Evolutionary conservation across 140 eudicot species (phyloP).

Genomic region (Ambrosia hybrid): DNA sequence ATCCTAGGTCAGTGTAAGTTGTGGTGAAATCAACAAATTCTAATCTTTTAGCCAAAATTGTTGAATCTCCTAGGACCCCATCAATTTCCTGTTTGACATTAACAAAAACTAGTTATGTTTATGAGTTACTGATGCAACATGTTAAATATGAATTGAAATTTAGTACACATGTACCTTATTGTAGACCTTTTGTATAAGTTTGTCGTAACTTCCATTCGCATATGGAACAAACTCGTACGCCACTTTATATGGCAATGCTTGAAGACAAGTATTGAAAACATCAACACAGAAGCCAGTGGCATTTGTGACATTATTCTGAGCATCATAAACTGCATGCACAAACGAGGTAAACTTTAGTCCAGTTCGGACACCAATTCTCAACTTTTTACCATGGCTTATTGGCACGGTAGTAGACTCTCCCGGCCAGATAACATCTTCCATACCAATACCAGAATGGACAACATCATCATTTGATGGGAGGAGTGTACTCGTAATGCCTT

Average conservation of each 20-base stretch:
- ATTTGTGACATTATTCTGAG: slow-evolving; percentile 9
- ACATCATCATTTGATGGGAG: not conserved
- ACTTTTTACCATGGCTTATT: slow-evolving; percentile 7
- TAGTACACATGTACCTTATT: not conserved
- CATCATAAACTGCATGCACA: slow-evolving; percentile 13
- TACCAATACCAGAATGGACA: not conserved
- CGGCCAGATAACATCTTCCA: slow-evolving; percentile 24
- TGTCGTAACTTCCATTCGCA: slow-evolving; percentile 21
- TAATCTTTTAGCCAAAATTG: slow-evolving; percentile 46
- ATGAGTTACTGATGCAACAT: not conserved
- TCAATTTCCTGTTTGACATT: slow-evolving; percentile 37
- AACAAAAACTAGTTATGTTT: slow-evolving; percentile 13
- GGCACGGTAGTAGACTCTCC: slow-evolving; percentile 8
- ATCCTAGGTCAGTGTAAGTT: slow-evolving; percentile 46
- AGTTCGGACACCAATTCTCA: slow-evolving; percentile 32
- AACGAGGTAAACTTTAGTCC: slow-evolving; percentile 13
- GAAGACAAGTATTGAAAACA: slow-evolving; percentile 32
- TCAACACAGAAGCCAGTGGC: slow-evolving; percentile 42
- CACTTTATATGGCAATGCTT: slow-evolving; percentile 27
- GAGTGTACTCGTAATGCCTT: slow-evolving; percentile 33
- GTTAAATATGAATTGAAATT: not conserved
- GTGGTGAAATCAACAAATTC: slow-evolving; percentile 43
- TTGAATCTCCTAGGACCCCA: slow-evolving; percentile 46
- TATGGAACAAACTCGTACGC: slow-evolving; percentile 28
- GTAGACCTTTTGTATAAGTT: slow-evolving; percentile 22